Percentiles rank a stretch among this genome's conserved stretches.
Conservation (phyloP, 371 early-diverging fungal genomes). For the Fennellomyces sp. region DNA sequence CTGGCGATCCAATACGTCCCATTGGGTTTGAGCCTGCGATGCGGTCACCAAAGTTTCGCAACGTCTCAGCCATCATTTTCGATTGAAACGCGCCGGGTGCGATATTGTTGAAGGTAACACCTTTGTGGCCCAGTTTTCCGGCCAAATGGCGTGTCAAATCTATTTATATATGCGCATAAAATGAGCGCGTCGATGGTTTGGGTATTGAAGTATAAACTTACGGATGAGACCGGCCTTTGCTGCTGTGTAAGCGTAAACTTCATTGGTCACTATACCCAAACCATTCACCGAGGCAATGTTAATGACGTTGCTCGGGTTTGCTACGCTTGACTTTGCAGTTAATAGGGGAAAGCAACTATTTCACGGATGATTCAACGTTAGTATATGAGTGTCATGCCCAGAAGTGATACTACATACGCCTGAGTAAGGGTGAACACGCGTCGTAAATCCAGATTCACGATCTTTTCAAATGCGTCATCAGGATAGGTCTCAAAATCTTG, state of each 20-base stretch:
- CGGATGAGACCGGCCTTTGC: slow-evolving; percentile 80
- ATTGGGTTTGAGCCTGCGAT: slow-evolving; percentile 62
- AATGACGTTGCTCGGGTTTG: slow-evolving; percentile 59
- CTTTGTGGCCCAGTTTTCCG: slow-evolving; percentile 19
- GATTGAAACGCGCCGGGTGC: slow-evolving; percentile 88
- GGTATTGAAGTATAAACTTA: not conserved
- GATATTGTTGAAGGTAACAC: slow-evolving; percentile 82
- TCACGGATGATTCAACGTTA: no score
- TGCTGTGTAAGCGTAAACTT: slow-evolving; percentile 74
- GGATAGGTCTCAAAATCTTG: slow-evolving; percentile 67
- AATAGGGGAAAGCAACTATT: slow-evolving; percentile 72
- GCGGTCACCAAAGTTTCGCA: slow-evolving; percentile 54
- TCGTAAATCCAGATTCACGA: slow-evolving; percentile 89
- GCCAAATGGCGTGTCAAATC: slow-evolving; percentile 69
- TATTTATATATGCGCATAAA: not conserved
- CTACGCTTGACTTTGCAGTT: slow-evolving; percentile 59
- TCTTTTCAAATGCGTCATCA: slow-evolving; percentile 72
- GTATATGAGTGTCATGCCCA: not conserved
- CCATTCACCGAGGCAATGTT: slow-evolving; percentile 82
- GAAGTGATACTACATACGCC: slow-evolving; percentile 50
- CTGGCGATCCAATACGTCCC: slow-evolving; percentile 77
- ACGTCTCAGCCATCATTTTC: slow-evolving; percentile 83
- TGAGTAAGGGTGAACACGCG: slow-evolving; percentile 83
- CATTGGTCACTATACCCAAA: slow-evolving; percentile 42
- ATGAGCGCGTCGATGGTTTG: not conserved